Conservation (phyloP, 2,329 filamentous ascomycete species). For the Xylaria digitata region DNA sequence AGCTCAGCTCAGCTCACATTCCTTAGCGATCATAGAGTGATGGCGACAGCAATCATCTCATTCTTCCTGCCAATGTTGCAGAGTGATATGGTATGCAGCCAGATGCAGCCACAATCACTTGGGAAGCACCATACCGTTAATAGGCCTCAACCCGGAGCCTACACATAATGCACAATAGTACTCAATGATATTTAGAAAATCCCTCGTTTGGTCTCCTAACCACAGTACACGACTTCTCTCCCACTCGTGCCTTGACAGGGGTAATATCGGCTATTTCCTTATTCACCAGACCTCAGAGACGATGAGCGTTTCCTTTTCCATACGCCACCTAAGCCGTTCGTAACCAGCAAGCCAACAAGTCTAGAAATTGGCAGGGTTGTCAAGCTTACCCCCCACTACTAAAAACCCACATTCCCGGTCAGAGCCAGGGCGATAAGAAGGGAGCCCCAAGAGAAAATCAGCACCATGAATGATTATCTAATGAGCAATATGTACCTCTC, state of each 20-base stretch:
- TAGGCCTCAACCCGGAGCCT: neutral
- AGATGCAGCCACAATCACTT: constrained; percentile 15
- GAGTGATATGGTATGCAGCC: constrained; percentile 13
- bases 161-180: neutral
- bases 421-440: neutral
- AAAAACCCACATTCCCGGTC: neutral
- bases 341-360: neutral
- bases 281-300: neutral
- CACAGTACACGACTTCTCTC: neutral
- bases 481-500: constrained; percentile 10
- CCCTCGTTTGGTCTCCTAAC: neutral
- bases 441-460: neutral
- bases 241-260: neutral
- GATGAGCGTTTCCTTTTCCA: neutral
- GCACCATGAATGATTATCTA: neutral
- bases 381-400: neutral
- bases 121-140: neutral
- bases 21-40: neutral
- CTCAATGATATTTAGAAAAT: neutral
- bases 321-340: neutral
- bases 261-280: too few species aligned
- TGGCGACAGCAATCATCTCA: neutral
- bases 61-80: constrained; percentile 1
- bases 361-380: neutral
- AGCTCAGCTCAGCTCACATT: neutral